Evolutionary conservation across 352 stramenopile species (phyloP), one percentile per base, ranked within the genome.

Genomic region (Phytophthora pisi): DNA sequence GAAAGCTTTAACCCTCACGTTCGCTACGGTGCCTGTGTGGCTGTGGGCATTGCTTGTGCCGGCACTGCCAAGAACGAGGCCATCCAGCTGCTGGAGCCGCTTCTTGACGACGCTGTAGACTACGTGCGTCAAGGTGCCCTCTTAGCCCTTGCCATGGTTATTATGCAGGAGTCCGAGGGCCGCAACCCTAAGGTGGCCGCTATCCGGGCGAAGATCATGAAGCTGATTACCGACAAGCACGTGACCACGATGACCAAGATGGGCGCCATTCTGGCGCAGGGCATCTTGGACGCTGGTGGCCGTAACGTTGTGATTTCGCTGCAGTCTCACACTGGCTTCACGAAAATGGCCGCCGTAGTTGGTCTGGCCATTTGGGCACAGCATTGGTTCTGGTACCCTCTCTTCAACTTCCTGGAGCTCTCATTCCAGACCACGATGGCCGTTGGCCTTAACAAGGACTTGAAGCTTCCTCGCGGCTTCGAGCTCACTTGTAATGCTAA

Each of bases 1-100:
- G 98, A 99, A 69, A 98, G 91, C 68, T 99, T 99, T 82, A 99
- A 99, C 82, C 97, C 98, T 40, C 97, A 99, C 82, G 98, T 99
- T 31, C 95, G 98, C 47, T 99, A 99, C 78, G 98, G 97, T 11
- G 97, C 97, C 61, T 99, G 97, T 79, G 97, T 99, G 61, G 97
- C 98, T 2, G 96, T 99, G 7, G 98, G 97, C 38, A 99, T 99
- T 75, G 96, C 97, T 16, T 99, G 98, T 78, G 95, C 97, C 30
- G 97, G 96, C 50, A 98, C 97, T 7, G 97, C 94, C n/a, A 97
- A 98, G 79, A 87, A 97, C 56, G 97, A 99, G 75, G 98, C 96
- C 40, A 94, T 99, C 58, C 91, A 98, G 40, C 80, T 99, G 57
- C 80, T 99, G 18, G 94, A 99, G 73, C 97, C 98, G 11, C 97